phyloP scores from a whole-genome alignment of 805 yeast genomes.

The Metschnikowia corniflorae region DNA sequence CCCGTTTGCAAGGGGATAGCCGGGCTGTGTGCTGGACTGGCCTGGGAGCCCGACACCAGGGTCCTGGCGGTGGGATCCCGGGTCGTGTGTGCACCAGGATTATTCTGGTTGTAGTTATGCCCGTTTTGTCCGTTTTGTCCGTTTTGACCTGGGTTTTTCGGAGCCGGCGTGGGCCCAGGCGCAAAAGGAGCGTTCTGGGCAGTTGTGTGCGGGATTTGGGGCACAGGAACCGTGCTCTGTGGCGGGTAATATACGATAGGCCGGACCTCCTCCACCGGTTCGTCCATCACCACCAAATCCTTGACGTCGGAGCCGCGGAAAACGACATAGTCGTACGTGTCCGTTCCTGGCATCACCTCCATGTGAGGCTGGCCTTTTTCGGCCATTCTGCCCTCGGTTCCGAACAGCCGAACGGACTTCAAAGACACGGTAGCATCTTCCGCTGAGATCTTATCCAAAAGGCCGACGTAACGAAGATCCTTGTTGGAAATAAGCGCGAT shows the following conservation, averaged over 20 bases:
- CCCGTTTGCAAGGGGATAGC: slow-evolving; percentile 13
- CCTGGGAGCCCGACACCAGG: slow-evolving; percentile 2
- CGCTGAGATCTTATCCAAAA: slow-evolving; percentile 82
- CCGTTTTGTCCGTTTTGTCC: not conserved
- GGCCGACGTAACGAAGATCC: slow-evolving; percentile 85
- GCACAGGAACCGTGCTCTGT: not conserved
- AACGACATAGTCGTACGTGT: slow-evolving; percentile 70
- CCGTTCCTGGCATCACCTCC: slow-evolving; percentile 70
- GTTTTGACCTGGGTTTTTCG: not conserved
- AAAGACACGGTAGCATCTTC: slow-evolving; percentile 87
- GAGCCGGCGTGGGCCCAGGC: slow-evolving; percentile 24
- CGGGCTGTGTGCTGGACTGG: slow-evolving; percentile 14
- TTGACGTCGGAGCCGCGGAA: slow-evolving; percentile 91
- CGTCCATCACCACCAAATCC: slow-evolving; percentile 80
- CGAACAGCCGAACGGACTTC: slow-evolving; percentile 73
- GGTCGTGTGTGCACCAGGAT: slow-evolving; percentile 11
- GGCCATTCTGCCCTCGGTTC: slow-evolving; percentile 85
- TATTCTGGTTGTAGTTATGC: slow-evolving; percentile 4
- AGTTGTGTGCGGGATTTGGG: slow-evolving; percentile 7
- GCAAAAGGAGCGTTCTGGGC: slow-evolving; percentile 17
- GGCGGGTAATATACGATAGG: slow-evolving; percentile 32
- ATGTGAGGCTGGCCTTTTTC: slow-evolving; percentile 53
- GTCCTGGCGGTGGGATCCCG: slow-evolving; percentile 1
- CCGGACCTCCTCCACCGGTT: slow-evolving; percentile 58
- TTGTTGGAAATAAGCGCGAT: slow-evolving; percentile 76